Evolutionary conservation across 257 asterid genomes (phyloP), one percentile per base, ranked within the genome.

Genomic region (Nicotiana tomentosiformis): DNA sequence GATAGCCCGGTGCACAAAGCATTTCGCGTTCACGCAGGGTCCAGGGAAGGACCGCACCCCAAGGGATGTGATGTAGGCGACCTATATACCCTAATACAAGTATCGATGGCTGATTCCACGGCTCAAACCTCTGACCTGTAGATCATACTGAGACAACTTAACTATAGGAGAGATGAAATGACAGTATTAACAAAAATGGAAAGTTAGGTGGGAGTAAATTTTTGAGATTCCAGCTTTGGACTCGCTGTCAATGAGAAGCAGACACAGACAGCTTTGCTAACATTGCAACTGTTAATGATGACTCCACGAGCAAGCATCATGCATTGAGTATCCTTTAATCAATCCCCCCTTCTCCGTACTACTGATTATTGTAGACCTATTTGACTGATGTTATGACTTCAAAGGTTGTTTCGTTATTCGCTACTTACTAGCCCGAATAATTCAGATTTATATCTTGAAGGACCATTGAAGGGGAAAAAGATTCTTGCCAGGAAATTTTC

Each of bases 221-320:
- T 37, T 17, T 26, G 53, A 83, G 29, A 76, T 76, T 53, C 80
- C 65, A 76, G 29, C 65, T 16, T 76, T 76, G 39, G 65, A 76
- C 65, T 76, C 30, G 29, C 65, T 29, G 80, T 15, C 17, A 53
- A 76, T 76, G 26, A 53, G 46, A 76, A 51, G 10, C 65, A 76
- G 65, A 15, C 49, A 29, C 18, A 51, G 57, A 53, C 58, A 53
- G 58, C 58, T 53, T 53, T 15, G 16, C 18, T 10, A 53, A 14
- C 7, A 15, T 11, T 53, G 58, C 4, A 16, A 5, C 29, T 51
- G 30, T 76, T 23, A 62, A 10, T 62, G 32, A 76, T 51, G 65
- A 58, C 65, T 58, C 65, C 65, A 18, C 65, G 65, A 58, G 65
- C 65, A 58, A 18, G 26, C 66, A 76, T 76, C 17, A 76, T 74